Percentiles rank a stretch among this genome's conserved stretches.
These are phyloP conservation scores for Lentinus brumalis DNA, from an alignment of 768 basidiomycete species.

Conservation along the genomic window DNA sequence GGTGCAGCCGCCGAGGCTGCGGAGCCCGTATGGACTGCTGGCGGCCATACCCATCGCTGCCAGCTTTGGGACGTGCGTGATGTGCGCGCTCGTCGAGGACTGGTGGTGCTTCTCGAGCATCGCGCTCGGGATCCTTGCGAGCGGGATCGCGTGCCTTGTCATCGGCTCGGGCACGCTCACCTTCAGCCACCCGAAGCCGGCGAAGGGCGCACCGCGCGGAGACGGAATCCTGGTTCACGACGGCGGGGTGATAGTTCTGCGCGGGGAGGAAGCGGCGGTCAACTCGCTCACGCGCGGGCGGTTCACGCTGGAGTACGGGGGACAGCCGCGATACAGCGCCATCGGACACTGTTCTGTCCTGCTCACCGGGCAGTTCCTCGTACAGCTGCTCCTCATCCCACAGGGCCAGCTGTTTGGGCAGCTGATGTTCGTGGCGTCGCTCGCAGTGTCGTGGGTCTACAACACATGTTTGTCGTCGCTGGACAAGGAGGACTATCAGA, in stretches of 20 bases:
- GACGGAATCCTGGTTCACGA: conserved; percentile 12
- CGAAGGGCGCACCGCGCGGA: conserved; percentile 11
- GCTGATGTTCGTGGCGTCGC: conserved; percentile 20
- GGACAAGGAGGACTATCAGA: conserved; percentile 19
- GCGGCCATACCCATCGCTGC: conserved; percentile 6
- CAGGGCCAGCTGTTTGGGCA: conserved; percentile 19
- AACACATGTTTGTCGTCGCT: conserved; percentile 20
- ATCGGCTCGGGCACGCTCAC: conserved; percentile 16
- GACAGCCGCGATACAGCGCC: conserved; percentile 6
- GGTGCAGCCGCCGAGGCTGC: background rate
- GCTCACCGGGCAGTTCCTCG: conserved; percentile 16
- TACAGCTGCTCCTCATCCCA: conserved; percentile 18
- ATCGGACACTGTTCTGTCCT: conserved; percentile 14
- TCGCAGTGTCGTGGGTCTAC: conserved; percentile 19
- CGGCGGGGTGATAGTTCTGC: conserved; percentile 12
- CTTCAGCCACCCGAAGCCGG: conserved; percentile 12
- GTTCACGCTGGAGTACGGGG: conserved; percentile 6
- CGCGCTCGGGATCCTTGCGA: conserved; percentile 13
- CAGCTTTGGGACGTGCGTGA: conserved; percentile 9
- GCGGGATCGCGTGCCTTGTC: conserved; percentile 14
- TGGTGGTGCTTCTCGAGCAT: conserved; percentile 20
- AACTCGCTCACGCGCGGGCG: conserved; percentile 18
- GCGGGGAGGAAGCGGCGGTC: conserved; percentile 15
- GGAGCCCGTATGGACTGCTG: background rate
- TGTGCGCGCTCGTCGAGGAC: conserved; percentile 13